Base-by-base conservation (phyloP, 139 green algal species). In the Edaphochlamys debaryana region DNA sequence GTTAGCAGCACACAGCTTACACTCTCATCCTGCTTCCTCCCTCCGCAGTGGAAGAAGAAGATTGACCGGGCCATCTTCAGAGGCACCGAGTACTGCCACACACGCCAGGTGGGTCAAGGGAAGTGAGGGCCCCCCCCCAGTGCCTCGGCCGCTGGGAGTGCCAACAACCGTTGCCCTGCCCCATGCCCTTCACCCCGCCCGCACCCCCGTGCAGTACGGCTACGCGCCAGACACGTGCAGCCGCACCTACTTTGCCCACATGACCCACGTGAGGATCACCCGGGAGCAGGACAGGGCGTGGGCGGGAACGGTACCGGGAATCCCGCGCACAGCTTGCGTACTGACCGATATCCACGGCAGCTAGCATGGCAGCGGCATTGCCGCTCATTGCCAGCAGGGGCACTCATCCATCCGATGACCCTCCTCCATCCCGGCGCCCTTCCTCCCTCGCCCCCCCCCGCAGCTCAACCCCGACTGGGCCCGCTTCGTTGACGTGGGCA, bases 51-150 rank as follows among this genome's bases (percentile, higher is more conserved):
- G 50, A 9, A 3, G 6, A 6, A 48, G 0, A 84, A 84, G 66
- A 62, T 77, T 25, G 78, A 67, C 37, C 2, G 15, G 25, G 52
- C 50, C 25, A 45, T 67, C 2, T 84, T 67, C 36, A 50, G 78
- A 9, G 78, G 78, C 36, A 48, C 40, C 17, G 66, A 66, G 64
- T 84, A 84, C 78, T 84, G 78, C 50, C 78, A 74, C 78, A 76
- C 78, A 32, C 25, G 29, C n/a, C n/a, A n/a, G n/a, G n/a, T n/a
- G n/a, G n/a, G n/a, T n/a, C n/a, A n/a, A n/a, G n/a, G n/a, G n/a
- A n/a, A n/a, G n/a, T n/a, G n/a, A n/a, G n/a, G n/a, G n/a, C n/a
- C n/a, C n/a, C n/a, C n/a, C n/a, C n/a, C n/a, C n/a, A n/a, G n/a
- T n/a, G n/a, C n/a, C n/a, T n/a, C n/a, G n/a, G n/a, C n/a, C n/a